Percentiles rank a stretch among this genome's conserved stretches.
Evolutionary conservation across 2,329 filamentous ascomycete genomes (phyloP).

Genomic region (Alternaria triticina): DNA sequence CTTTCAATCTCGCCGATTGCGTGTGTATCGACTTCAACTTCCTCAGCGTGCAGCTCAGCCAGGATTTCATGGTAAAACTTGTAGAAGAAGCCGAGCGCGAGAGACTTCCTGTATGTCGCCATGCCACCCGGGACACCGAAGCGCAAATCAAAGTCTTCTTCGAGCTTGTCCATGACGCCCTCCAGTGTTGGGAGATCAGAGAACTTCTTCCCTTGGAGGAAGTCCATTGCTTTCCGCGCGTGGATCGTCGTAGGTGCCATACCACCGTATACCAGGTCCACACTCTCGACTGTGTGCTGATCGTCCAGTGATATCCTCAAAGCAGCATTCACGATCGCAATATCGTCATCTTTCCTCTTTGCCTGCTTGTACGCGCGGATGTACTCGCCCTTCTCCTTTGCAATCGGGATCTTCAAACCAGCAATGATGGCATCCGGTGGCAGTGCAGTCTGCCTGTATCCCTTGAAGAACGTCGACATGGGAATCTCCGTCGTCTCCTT

Average conservation of each 20-base stretch:
- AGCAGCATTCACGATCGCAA: conserved; percentile 93
- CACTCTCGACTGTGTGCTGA: conserved; percentile 72
- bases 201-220: conserved; percentile 77
- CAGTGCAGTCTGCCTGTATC: conserved; percentile 85
- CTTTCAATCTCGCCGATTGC: conserved; percentile 85
- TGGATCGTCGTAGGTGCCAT: conserved; percentile 93
- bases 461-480: conserved; percentile 90
- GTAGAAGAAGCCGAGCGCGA: conserved; percentile 95
- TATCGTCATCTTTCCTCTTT: conserved; percentile 97
- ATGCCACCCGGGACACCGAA: conserved; percentile 96
- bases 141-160: conserved; percentile 83
- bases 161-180: conserved; percentile 87
- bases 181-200: conserved; percentile 84
- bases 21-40: conserved; percentile 68
- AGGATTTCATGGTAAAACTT: conserved; percentile 93
- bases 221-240: conserved; percentile 78
- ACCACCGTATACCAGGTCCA: conserved; percentile 87
- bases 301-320: conserved; percentile 75
- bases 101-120: conserved; percentile 91
- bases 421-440: conserved; percentile 83
- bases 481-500: conserved; percentile 80
- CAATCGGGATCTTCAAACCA: conserved; percentile 82
- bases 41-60: conserved; percentile 62
- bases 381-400: conserved; percentile 76
- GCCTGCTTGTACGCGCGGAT: conserved; percentile 94